These are phyloP conservation scores for Rostrohypoxylon terebratum DNA, from an alignment of 495 filamentous ascomycete genomes.

Conservation along the genomic window DNA sequence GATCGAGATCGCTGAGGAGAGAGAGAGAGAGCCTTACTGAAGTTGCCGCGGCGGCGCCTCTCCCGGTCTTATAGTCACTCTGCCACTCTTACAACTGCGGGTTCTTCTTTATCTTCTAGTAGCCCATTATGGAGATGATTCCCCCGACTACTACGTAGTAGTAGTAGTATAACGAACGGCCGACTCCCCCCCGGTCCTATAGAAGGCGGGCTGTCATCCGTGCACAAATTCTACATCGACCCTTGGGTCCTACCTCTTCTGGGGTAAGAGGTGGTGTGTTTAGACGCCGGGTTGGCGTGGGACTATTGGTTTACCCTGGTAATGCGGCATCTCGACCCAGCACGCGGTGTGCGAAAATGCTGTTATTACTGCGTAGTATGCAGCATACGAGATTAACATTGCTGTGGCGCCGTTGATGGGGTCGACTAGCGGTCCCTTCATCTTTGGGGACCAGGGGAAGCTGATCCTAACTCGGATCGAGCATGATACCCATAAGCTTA, in stretches of 20 bases:
- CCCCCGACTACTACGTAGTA: conserved; percentile 30
- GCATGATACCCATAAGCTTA: conserved; percentile 31
- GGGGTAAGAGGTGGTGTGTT: conserved; percentile 13
- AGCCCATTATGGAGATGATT: conserved; percentile 29
- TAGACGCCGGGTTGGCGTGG: conserved; percentile 30
- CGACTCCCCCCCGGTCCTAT: conserved; percentile 33
- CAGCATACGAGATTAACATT: conserved; percentile 44
- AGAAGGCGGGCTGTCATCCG: conserved; percentile 27
- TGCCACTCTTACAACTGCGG: conserved; percentile 28
- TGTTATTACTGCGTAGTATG: conserved; percentile 12
- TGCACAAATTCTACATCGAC: conserved; percentile 27
- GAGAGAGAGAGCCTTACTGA: conserved; percentile 11
- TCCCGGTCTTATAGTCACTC: conserved; percentile 33
- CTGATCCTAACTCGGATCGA: conserved; percentile 34
- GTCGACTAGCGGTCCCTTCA: conserved; percentile 26
- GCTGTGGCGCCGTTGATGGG: conserved; percentile 33
- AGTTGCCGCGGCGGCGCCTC: conserved; percentile 24
- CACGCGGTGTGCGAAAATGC: conserved; percentile 29
- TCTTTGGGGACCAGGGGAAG: conserved; percentile 30
- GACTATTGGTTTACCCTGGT: conserved; percentile 32
- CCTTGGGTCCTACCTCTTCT: conserved; percentile 13
- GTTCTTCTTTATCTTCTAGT: conserved; percentile 26
- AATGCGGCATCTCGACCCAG: conserved; percentile 32
- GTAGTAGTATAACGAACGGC: conserved; percentile 34
- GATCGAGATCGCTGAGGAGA: conserved; percentile 42